Base-by-base conservation (phyloP, 345 rosid species). In the Sapria himalayana region DNA sequence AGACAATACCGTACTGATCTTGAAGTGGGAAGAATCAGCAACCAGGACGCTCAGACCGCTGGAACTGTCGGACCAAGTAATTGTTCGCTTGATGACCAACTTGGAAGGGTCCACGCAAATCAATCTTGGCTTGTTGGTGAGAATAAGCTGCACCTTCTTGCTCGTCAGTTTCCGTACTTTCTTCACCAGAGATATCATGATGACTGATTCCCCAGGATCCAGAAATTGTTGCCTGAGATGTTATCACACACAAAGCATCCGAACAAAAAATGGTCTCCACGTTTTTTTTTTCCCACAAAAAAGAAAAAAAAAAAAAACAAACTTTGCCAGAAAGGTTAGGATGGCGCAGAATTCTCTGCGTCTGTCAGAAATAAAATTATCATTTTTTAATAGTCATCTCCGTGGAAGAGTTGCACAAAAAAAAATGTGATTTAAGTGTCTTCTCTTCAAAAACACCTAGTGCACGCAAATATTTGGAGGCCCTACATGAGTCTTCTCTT, bases 111-210 rank as follows among this genome's bases (percentile, higher is more conserved):
- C 93, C 20, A 79, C 92, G 14, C 84, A 82, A 29, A 89, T 72
- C 53, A 89, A 56, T 62, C 64, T 89, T 15, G 99, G 99, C 47
- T 81, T 81, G 68, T 70, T 76, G 45, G 94, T 86, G 33, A 86
- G 94, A 55, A 86, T 81, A 29, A 89, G 92, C 64, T 89, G 95
- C 66, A 89, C 95, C 51, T 89, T 89, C 69, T 91, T 84, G 73
- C 72, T 89, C 3, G 98, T 66, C 56, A 82, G 37, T 59, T 89
- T 89, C 64, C 70, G 84, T 45, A 89, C 48, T 69, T 79, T 82
- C 72, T 82, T 89, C 59, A 89, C 91, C 63, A 76, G 71, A 21
- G 98, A 77, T 59, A 89, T 84, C 98, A 89, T 84, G 24, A 82
- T 57, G 61, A 82, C 81, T 8, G 93, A 79, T 60, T 89, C 95